A percentile compares a stretch with the other conserved stretches of the same genome.
These are phyloP conservation scores for Syzygium aromaticum DNA, from an alignment of 345 rosid species.

Conservation along the genomic window DNA sequence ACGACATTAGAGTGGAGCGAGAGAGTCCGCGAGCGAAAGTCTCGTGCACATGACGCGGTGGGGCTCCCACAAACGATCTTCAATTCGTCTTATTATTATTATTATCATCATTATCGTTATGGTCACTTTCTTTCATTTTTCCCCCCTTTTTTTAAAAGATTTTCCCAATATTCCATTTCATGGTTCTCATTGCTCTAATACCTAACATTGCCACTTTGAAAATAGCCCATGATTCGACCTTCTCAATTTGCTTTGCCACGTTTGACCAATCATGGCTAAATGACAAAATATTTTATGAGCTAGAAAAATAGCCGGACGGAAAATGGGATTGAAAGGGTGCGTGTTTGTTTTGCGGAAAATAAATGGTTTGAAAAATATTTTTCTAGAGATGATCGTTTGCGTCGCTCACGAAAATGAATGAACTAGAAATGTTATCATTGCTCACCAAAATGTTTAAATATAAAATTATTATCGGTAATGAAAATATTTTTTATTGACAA, in stretches of 20 bases:
- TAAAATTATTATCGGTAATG: background rate
- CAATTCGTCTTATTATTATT: background rate
- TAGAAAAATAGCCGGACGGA: background rate
- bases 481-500: background rate
- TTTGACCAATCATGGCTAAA: background rate
- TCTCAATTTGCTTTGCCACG: background rate
- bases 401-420: background rate
- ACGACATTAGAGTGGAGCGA: background rate
- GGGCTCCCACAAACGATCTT: background rate
- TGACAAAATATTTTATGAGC: background rate
- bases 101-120: background rate
- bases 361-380: rapidly evolving
- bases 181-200: background rate
- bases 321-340: rapidly evolving
- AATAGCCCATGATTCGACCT: background rate
- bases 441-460: background rate
- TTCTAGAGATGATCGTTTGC: background rate
- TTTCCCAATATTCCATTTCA: background rate
- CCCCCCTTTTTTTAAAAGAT: background rate
- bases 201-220: background rate
- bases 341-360: background rate
- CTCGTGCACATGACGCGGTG: background rate
- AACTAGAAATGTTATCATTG: background rate
- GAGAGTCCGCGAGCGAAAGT: background rate
- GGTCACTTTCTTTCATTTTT: background rate